These are phyloP conservation scores for Flaveria sonorensis DNA, from an alignment of 129 eudicot genomes.

Conservation along the genomic window DNA sequence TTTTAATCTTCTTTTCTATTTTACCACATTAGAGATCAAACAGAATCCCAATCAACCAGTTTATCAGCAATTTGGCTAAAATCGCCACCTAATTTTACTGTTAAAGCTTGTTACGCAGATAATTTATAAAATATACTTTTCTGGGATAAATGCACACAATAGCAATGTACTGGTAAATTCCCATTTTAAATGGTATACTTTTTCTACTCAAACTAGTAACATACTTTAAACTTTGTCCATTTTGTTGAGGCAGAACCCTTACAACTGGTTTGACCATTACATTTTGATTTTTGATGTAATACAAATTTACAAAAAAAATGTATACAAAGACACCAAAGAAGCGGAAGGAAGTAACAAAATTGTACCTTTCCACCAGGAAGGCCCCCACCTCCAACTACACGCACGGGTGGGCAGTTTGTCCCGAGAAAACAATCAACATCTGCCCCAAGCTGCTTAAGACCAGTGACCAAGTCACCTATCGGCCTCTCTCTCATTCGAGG, in stretches of 20 bases:
- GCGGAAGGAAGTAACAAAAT: conserved; percentile 8
- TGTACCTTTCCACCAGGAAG: conserved; percentile 99
- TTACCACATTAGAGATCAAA: background rate
- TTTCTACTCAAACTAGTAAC: background rate
- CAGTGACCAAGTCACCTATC: conserved; percentile 87
- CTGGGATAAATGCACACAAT: background rate
- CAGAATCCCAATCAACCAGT: background rate
- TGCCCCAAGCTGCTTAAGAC: conserved; percentile 97
- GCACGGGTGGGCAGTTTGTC: conserved; percentile 95
- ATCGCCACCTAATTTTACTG: background rate
- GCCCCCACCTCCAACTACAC: conserved; percentile 84
- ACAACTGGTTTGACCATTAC: background rate
- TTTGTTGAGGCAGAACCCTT: background rate
- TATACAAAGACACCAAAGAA: background rate
- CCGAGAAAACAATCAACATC: conserved; percentile 94
- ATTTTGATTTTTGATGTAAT: background rate
- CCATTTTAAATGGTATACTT: too few species aligned
- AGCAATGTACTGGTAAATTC: background rate
- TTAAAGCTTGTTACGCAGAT: too few species aligned
- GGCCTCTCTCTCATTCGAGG: conserved; percentile 99
- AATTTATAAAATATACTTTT: too few species aligned
- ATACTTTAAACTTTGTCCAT: background rate
- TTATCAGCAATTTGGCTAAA: background rate
- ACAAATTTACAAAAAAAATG: background rate
- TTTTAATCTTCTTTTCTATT: background rate